These are phyloP conservation scores for Aspergillus neotritici DNA, from an alignment of 2,329 filamentous ascomycete genomes.

Conservation along the genomic window DNA sequence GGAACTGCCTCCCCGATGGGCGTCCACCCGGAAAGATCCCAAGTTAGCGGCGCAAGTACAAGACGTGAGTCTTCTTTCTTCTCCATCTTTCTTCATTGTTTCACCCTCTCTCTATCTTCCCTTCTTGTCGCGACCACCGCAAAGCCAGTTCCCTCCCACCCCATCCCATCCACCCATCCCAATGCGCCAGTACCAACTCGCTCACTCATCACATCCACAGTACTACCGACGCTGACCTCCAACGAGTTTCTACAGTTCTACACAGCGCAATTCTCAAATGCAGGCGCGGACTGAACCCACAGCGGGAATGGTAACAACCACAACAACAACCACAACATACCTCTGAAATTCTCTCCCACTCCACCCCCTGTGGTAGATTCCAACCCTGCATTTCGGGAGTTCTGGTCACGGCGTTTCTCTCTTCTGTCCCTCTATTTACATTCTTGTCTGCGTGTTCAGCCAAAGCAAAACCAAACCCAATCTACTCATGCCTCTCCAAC, in stretches of 20 bases:
- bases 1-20: slow-evolving; percentile 53
- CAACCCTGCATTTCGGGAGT: slow-evolving; percentile 14
- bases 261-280: slow-evolving; percentile 30
- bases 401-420: slow-evolving; percentile 9
- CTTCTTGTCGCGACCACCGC: no score
- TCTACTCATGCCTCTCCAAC: not conserved
- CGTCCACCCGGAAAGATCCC: slow-evolving; percentile 19
- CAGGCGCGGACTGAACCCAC: slow-evolving; percentile 23
- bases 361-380: not conserved
- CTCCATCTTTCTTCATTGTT: not conserved
- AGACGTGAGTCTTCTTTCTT: slow-evolving; percentile 34
- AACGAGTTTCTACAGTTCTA: slow-evolving; percentile 36
- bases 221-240: slow-evolving; percentile 21
- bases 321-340: not conserved
- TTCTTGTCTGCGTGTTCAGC: not conserved
- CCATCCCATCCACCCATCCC: no score
- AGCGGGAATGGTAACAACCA: slow-evolving; percentile 1
- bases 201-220: not conserved
- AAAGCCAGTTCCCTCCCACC: no score
- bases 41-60: slow-evolving; percentile 37
- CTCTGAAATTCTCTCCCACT: no score
- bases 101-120: no score
- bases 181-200: no score
- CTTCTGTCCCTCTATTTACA: not conserved
- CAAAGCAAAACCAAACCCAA: not conserved